Evolutionary conservation across 2,329 filamentous ascomycete species (phyloP), one percentile per base, ranked within the genome.

Genomic region (Acarospora socialis): DNA sequence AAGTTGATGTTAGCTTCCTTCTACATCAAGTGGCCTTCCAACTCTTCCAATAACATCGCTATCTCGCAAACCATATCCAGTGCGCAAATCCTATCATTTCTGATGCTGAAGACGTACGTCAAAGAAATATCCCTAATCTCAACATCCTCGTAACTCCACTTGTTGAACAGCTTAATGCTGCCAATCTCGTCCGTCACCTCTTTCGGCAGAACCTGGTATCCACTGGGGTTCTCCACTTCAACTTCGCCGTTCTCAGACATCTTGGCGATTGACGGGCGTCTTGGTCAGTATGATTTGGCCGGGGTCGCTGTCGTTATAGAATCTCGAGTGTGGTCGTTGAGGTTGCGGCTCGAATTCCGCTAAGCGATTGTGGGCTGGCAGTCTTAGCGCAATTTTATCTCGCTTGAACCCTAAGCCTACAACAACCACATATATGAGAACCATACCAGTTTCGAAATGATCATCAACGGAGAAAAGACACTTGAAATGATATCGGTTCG

Each of bases 121-220:
- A 98, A 74, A 56, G 90, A 98, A 70, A 98, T 95, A 64, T 98
- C 90, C 65, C 87, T 79, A 67, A 98, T 90, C 75, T 98, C 90
- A 59, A 98, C 87, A 77, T 95, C 82, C 63, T 90, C 90, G 69
- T 95, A 98, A 68, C 68, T 77, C 77, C 86, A 93, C 69, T 92
- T 92, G 78, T 90, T 92, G 77, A 93, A 92, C 55, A 93, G 75
- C 79, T 92, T 92, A 63, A 90, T 73, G 67, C 72, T 78, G 65
- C 84, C 86, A 66, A 90, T 77, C 69, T 92, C 82, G 55, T 76
- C 70, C 56, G 75, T 70, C 59, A 92, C 79, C 50, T 93, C 84
- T 77, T 92, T 93, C 66, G 87, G 84, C 50, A 94, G 80, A 61
- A 84, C 74, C 58, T 73, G 66, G 67, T 75, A 80, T 65, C 73